Base-by-base conservation (phyloP, 345 rosid genomes). In the Sonneratia alba region DNA sequence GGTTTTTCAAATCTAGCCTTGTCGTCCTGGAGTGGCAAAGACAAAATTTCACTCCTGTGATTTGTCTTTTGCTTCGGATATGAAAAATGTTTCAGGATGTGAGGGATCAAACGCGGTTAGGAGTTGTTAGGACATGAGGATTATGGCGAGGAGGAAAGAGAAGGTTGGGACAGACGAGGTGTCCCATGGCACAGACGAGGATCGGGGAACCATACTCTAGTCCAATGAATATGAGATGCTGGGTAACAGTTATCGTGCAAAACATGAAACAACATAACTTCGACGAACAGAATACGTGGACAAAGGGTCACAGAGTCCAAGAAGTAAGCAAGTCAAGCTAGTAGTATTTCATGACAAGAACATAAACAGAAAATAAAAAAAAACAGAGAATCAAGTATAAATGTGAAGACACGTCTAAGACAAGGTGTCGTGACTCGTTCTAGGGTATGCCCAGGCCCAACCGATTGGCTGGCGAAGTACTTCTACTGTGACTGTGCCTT, bases 141-240 rank as follows among this genome's bases (percentile, higher is more conserved):
- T 2, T 70, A 85, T 47, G 48, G 87, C 78, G 69, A 92, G 73
- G 67, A 92, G 37, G 84, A 90, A 90, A 71, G 91, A 86, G 75
- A 88, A 77, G 16, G 91, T 72, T 43, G 96, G 98, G 57, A 82
- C 68, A 70, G 32, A 27, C 32, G 32, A 84, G 71, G 57, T 86
- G 88, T 68, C 95, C 96, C 95, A 88, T 89, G 70, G 87, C 91
- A 65, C 96, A 92, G 24, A 86, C 95, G 53, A 87, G 88, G n/a
- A 88, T 85, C 0, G 95, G 96, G 18, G 96, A 90, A 79, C 93
- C 86, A 69, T 82, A 83, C 72, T 80, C 78, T 67, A 92, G 78
- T 67, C 95, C 95, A 47, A 90, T 68, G 77, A 89, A 89, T 51
- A 87, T 83, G 57, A 87, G 85, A 77, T 90, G 84, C 76, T 88